Percentiles rank a stretch among this genome's conserved stretches.
These are phyloP conservation scores for Yamadazyma pseudoaaseri DNA, from an alignment of 1,139 yeast genomes.

Conservation along the genomic window DNA sequence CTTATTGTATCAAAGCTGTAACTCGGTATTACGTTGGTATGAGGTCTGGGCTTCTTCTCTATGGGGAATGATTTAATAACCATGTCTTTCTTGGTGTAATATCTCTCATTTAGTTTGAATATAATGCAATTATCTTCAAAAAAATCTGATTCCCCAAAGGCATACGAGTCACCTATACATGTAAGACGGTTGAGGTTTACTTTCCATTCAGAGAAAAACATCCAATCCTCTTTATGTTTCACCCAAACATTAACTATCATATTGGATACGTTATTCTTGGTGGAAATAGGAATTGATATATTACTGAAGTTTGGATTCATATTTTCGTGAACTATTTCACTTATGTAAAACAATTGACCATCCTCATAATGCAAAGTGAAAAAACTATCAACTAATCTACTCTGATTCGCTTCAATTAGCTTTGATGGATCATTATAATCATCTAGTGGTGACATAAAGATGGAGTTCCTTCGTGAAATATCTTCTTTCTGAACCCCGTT, in stretches of 20 bases:
- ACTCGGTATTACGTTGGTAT: not conserved
- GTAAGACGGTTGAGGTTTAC: slow-evolving; percentile 1
- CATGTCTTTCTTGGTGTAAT: slow-evolving; percentile 17
- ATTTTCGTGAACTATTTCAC: slow-evolving; percentile 27
- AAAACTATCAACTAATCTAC: slow-evolving; percentile 26
- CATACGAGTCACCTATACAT: not conserved
- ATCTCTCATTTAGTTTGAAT: slow-evolving; percentile 21
- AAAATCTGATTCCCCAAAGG: slow-evolving; percentile 13
- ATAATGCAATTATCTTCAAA: slow-evolving; percentile 24
- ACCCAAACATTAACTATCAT: slow-evolving; percentile 27
- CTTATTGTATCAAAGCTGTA: slow-evolving; percentile 39
- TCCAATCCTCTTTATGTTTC: slow-evolving; percentile 18
- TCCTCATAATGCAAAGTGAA: slow-evolving; percentile 22
- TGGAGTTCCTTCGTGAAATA: too few relatives aligned
- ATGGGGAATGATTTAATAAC: not conserved
- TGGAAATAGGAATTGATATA: slow-evolving; percentile 24
- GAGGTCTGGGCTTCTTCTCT: not conserved
- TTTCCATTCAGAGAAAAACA: slow-evolving; percentile 20
- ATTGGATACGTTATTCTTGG: slow-evolving; percentile 11
- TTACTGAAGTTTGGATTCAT: slow-evolving; percentile 32
- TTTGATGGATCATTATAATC: slow-evolving; percentile 9
- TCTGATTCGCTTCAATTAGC: slow-evolving; percentile 11
- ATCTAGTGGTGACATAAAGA: slow-evolving; percentile 3
- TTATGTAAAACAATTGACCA: slow-evolving; percentile 29
- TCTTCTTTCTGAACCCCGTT: too few relatives aligned